Conservation (phyloP, 495 filamentous ascomycete genomes). For the Daldinia decipiens region DNA sequence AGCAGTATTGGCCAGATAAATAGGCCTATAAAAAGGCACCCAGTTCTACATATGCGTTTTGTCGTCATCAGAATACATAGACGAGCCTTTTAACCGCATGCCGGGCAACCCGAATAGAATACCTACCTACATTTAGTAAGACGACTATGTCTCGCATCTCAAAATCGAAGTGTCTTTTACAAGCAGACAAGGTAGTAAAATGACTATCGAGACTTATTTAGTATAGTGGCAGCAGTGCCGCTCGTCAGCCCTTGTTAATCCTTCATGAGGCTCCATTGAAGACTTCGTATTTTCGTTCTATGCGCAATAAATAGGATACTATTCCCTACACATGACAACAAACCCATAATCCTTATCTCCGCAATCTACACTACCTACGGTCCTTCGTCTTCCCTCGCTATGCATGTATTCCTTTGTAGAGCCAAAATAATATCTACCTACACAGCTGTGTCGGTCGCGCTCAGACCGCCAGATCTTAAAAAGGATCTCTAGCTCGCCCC, state of each 20-base stretch:
- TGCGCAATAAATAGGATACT: no score
- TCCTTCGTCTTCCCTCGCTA: not conserved
- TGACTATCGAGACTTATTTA: not conserved
- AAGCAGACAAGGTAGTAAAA: not conserved
- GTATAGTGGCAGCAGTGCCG: conserved; percentile 2
- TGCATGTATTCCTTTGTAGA: not conserved
- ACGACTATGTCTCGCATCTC: not conserved
- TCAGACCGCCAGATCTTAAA: conserved; percentile 6
- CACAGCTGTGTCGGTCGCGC: conserved; percentile 3
- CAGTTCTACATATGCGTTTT: not conserved
- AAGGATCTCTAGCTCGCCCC: conserved; percentile 1
- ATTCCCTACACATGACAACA: no score
- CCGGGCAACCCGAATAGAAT: not conserved
- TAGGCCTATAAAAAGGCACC: not conserved
- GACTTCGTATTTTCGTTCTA: conserved; percentile 6
- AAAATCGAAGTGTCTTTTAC: not conserved
- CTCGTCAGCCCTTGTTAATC: conserved; percentile 9
- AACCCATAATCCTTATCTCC: no score
- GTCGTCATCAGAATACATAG: conserved; percentile 1
- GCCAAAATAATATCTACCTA: not conserved
- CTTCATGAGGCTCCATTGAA: conserved; percentile 1
- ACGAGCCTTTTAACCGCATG: not conserved
- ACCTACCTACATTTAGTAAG: not conserved
- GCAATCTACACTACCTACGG: no score
- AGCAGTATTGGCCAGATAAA: conserved; percentile 1